A percentile compares a stretch with the other conserved stretches of the same genome.
Conservation (phyloP, 1,284 basidiomycete genomes). For the Marasmius fiardii region DNA sequence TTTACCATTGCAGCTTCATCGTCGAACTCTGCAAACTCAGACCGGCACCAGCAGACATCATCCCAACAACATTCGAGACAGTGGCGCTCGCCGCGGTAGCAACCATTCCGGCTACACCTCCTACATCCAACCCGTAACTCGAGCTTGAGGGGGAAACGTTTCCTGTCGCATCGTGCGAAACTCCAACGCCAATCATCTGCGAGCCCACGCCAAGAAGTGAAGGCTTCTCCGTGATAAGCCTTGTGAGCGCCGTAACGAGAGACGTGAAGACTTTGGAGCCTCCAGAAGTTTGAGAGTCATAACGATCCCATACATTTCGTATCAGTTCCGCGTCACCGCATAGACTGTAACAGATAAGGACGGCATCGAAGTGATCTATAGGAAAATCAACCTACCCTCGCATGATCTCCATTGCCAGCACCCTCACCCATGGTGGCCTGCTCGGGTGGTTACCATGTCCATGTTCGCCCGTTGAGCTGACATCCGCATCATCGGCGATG, state of each 20-base stretch:
- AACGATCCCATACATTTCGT: slow-evolving; percentile 77
- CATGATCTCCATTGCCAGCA: slow-evolving; percentile 89
- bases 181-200: slow-evolving; percentile 79
- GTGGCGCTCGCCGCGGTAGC: slow-evolving; percentile 81
- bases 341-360: slow-evolving; percentile 41
- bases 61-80: slow-evolving; percentile 65
- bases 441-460: slow-evolving; percentile 22
- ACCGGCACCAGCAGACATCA: slow-evolving; percentile 42
- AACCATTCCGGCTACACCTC: slow-evolving; percentile 79
- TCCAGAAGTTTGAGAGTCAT: slow-evolving; percentile 59
- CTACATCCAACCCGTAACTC: slow-evolving; percentile 55
- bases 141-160: slow-evolving; percentile 27
- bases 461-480: slow-evolving; percentile 25
- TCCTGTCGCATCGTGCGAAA: slow-evolving; percentile 38
- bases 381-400: slow-evolving; percentile 51
- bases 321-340: slow-evolving; percentile 84
- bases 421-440: slow-evolving; percentile 82
- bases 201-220: slow-evolving; percentile 73
- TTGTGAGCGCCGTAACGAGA: slow-evolving; percentile 80
- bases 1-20: slow-evolving; percentile 85
- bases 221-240: slow-evolving; percentile 86
- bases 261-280: slow-evolving; percentile 74
- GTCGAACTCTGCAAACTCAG: slow-evolving; percentile 68
- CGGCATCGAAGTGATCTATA: slow-evolving; percentile 3
- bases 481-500: slow-evolving; percentile 65